Conservation (phyloP, 129 eudicot genomes). For the Smallanthus sonchifolius region DNA sequence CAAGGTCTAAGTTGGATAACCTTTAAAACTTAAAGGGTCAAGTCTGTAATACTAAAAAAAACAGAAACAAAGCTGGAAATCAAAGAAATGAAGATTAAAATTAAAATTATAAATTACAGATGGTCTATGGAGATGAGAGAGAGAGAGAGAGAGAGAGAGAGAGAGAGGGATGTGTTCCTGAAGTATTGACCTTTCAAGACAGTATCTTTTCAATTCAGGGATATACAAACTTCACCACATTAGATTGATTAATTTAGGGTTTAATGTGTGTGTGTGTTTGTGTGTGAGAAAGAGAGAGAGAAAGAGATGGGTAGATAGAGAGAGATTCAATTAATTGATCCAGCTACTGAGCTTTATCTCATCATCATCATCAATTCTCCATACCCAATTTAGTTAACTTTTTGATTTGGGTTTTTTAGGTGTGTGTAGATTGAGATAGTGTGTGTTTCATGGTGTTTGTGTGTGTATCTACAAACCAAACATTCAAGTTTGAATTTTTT, state of each 20-base stretch:
- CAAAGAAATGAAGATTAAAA: constrained; percentile 10
- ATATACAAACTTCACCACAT: constrained; percentile 12
- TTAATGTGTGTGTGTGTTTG: constrained; percentile 7
- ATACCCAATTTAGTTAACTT: constrained; percentile 10
- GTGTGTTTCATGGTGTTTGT: background rate
- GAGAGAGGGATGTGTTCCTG: constrained; percentile 22
- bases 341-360: constrained; percentile 23
- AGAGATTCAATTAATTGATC: constrained; percentile 30
- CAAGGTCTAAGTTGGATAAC: background rate
- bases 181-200: constrained; percentile 26
- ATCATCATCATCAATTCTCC: constrained; percentile 19
- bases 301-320: background rate
- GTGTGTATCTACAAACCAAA: background rate
- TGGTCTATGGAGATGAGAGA: constrained; percentile 20
- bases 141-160: too few relatives aligned
- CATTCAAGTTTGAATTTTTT: background rate
- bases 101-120: background rate
- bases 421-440: background rate
- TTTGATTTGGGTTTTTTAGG: background rate
- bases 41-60: background rate
- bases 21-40: constrained; percentile 3
- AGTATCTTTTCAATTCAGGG: constrained; percentile 2
- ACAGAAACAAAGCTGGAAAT: constrained; percentile 18
- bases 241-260: constrained; percentile 3
- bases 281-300: background rate